Evolutionary conservation across 768 basidiomycete species (phyloP), one percentile per base, ranked within the genome.

Genomic region (Cystofilobasidium macerans): DNA sequence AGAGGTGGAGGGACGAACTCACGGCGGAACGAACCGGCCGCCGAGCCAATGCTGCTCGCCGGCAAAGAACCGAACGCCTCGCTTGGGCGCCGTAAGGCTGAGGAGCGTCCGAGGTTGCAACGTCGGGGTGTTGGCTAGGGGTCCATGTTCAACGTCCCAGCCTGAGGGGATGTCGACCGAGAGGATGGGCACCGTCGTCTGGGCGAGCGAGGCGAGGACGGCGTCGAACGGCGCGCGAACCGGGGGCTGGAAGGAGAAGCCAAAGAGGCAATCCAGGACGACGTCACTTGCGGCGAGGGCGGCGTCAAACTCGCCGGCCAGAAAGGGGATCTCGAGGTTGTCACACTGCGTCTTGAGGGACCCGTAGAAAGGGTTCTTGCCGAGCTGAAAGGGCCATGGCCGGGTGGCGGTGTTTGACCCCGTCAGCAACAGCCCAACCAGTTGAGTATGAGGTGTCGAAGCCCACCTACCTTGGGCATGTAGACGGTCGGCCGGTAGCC

Each of bases 161-260:
- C 93, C 95, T 40, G 87, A 89, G 0, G 95, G 95, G 57, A 99
- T 91, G 76, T 99, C 95, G 3, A 99, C 87, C 2, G 88, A 89
- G 32, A 99, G 83, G 72, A 97, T 87, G 0, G 95, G 93, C 18
- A 89, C 79, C 9, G 79, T 75, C 5, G 85, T 84, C 20, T 79
- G 72, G 1, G 81, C 78, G 51, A 95, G 77, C 9, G 88, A 78
- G 11, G 82, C 79, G 1, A 99, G 81, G 43, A 85, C 86, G 0
- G 77, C 72, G 71, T 90, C 85, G 76, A 98, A 99, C 0, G 95
- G 95, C 11, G 85, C 77, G 14, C 95, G 86, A 7, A 92, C 81
- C 40, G 95, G 93, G 0, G 87, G 86, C 66, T 86, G 81, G 82
- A 98, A 99, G 1, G 93, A 97, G 79, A 99, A 98, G 42, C n/a